Evolutionary conservation across 495 filamentous ascomycete genomes (phyloP), one percentile per base, ranked within the genome.

Genomic region (Pyronema domesticum): DNA sequence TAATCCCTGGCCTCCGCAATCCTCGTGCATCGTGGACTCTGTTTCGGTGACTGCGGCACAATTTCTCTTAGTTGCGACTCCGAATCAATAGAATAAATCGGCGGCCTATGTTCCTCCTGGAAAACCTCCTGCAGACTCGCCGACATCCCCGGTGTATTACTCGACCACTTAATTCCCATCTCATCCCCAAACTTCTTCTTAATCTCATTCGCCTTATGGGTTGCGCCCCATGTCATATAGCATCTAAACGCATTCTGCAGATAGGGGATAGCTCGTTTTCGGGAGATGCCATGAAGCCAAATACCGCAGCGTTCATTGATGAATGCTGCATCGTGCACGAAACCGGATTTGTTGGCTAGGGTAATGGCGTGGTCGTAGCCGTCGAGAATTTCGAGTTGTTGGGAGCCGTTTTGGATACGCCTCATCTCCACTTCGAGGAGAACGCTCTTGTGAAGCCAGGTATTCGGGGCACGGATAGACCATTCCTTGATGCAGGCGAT

Each of bases 251-350:
- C 62, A 51, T 65, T 59, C 37, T 62, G 62, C 13, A 65, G 37
- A 45, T 65, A 65, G 36, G 63, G 63, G 9, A 49, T 55, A 44
- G 62, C 59, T n/a, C 63, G 56, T 30, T 56, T 58, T 46, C 48
- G 59, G 7, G 63, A 65, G 44, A 62, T 55, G 6, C 48, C 54
- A 40, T 45, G 58, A 13, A 65, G 44, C 63, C 63, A 65, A 19
- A 44, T 43, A 34, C 62, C 62, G 35, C 62, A 65, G 17, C 63
- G 63, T 34, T 65, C 63, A 34, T 60, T 65, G 10, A 60, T 54
- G 17, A 65, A 65, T 1, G 63, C 63, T n/a, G 63, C 56, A 46
- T 65, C 63, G 43, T 65, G 63, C 11, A 59, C 40, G 48, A 65
- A 65, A 0, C 59, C 58, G 19, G 42, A 58, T 48, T 58, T 55